Percentiles rank a stretch among this genome's conserved stretches.
These are phyloP conservation scores for Brassica balearica DNA, from an alignment of 441 rosid genomes.

Conservation along the genomic window DNA sequence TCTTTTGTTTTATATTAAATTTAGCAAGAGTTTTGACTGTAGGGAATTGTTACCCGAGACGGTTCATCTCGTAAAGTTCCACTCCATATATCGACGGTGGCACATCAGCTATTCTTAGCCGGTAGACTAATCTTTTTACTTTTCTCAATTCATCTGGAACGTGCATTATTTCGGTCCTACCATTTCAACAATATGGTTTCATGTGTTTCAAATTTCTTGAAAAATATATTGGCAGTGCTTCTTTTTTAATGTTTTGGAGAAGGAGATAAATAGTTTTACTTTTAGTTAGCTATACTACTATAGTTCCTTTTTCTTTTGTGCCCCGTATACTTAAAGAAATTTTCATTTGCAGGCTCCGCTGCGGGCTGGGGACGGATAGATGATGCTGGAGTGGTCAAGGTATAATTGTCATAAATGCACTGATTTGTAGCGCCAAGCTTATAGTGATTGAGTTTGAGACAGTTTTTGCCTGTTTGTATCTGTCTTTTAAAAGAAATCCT, in stretches of 20 bases:
- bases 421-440: background rate
- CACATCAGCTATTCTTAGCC: constrained; percentile 86
- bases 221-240: constrained; percentile 1
- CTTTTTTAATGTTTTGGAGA: constrained; percentile 17
- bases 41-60: constrained; percentile 94
- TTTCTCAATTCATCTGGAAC: constrained; percentile 18
- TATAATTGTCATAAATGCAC: constrained; percentile 36
- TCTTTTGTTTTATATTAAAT: constrained; percentile 10
- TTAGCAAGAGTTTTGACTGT: constrained; percentile 35
- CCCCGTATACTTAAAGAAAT: constrained; percentile 20
- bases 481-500: background rate
- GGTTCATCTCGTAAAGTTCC: constrained; percentile 81
- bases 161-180: constrained; percentile 17
- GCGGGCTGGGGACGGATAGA: constrained; percentile 98
- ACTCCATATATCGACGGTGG: constrained; percentile 77
- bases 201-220: constrained; percentile 14
- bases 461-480: constrained; percentile 19
- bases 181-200: constrained; percentile 14
- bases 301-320: background rate
- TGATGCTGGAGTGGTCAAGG: constrained; percentile 97
- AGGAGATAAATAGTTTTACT: no score
- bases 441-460: background rate
- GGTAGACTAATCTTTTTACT: constrained; percentile 51
- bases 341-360: constrained; percentile 73
- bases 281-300: background rate